phyloP scores from a whole-genome alignment of 345 rosid genomes.

The Nasturtium officinale region DNA sequence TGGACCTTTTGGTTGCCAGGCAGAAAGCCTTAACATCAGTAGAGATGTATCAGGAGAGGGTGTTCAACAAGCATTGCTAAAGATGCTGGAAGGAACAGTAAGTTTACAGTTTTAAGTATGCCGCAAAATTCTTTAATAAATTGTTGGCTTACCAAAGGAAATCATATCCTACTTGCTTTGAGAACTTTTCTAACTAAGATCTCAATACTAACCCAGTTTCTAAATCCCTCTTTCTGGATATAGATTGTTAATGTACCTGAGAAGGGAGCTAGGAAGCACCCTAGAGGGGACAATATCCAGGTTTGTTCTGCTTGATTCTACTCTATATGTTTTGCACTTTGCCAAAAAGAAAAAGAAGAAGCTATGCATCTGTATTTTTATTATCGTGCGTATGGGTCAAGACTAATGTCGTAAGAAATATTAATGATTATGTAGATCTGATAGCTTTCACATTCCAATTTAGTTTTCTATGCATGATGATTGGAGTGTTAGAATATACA shows the following conservation, averaged over 20 bases:
- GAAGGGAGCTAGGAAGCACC: constrained; percentile 98
- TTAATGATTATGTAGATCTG: not conserved
- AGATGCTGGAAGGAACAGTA: constrained; percentile 99
- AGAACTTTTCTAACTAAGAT: constrained; percentile 11
- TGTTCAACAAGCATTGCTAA: constrained; percentile 95
- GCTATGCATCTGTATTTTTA: not conserved
- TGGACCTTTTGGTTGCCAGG: constrained; percentile 52
- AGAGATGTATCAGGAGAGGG: constrained; percentile 99
- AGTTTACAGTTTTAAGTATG: constrained; percentile 44
- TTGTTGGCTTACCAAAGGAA: not conserved
- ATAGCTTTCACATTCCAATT: constrained; percentile 6
- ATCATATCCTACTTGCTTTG: not conserved
- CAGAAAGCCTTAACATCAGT: constrained; percentile 95
- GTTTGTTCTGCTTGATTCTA: constrained; percentile 46
- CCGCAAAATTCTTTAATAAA: not conserved
- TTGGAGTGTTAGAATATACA: not conserved
- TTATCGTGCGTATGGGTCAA: not conserved
- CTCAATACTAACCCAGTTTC: not conserved
- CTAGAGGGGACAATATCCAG: constrained; percentile 99
- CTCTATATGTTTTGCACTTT: constrained; percentile 24
- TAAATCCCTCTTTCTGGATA: constrained; percentile 29
- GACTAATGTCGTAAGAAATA: not conserved
- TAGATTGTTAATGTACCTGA: constrained; percentile 98
- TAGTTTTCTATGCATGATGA: not conserved
- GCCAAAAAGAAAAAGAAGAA: not conserved